These are phyloP conservation scores for Globisporangium spinosum DNA, from an alignment of 352 stramenopile species.

Conservation along the genomic window DNA sequence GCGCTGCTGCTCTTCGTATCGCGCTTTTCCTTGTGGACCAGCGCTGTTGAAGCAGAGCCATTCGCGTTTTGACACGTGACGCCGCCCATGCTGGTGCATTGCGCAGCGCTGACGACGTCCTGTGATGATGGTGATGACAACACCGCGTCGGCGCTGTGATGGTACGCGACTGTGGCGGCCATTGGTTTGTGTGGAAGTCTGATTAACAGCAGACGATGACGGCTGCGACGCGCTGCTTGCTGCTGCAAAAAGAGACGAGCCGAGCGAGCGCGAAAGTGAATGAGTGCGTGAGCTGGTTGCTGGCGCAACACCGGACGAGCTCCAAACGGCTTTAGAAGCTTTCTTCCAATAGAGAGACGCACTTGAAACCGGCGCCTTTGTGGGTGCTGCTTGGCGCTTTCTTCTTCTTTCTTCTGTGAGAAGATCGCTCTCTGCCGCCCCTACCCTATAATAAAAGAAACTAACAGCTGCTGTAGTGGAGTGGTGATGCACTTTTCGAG, in stretches of 20 bases:
- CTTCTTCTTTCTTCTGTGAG: too few relatives aligned
- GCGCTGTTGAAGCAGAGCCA: neutral
- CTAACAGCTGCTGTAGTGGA: too few relatives aligned
- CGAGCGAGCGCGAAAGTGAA: neutral
- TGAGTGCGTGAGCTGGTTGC: neutral
- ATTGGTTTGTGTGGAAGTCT: neutral
- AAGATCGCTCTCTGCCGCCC: too few relatives aligned
- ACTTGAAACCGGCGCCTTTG: neutral
- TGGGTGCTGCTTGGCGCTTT: neutral
- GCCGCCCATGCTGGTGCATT: neutral
- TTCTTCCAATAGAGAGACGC: neutral
- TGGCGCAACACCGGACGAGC: neutral
- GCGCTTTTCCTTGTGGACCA: neutral
- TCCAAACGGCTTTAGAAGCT: neutral
- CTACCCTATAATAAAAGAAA: too few relatives aligned
- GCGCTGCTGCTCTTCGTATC: neutral
- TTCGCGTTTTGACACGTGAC: neutral
- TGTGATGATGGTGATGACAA: neutral
- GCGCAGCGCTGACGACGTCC: neutral
- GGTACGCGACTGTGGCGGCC: slow-evolving; percentile 4
- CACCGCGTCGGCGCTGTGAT: slow-evolving; percentile 6
- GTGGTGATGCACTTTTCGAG: too few relatives aligned
- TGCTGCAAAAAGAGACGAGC: neutral
- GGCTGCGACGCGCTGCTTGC: neutral
- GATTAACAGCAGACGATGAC: neutral